Conservation (phyloP, 2,329 filamentous ascomycete species). For the Emydomyces testavorans region DNA sequence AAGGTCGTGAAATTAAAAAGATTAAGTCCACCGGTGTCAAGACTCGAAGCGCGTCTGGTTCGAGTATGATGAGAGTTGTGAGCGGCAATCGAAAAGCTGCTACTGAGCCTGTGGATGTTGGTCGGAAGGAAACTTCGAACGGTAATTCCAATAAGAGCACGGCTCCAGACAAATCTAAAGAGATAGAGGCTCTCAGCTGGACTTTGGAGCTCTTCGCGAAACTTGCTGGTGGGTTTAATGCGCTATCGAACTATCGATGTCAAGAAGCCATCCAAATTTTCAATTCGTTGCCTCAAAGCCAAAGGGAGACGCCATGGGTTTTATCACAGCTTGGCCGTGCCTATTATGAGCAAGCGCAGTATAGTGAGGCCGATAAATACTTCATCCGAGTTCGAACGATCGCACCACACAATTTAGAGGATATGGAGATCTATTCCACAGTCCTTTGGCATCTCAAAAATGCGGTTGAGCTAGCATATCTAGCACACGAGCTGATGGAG, state of each 20-base stretch:
- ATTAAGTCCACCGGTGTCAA: conserved; percentile 62
- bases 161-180: conserved; percentile 46
- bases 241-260: conserved; percentile 67
- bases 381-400: conserved; percentile 70
- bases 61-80: conserved; percentile 72
- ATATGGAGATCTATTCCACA: conserved; percentile 97
- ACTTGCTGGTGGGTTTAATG: conserved; percentile 67
- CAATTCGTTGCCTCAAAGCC: conserved; percentile 55
- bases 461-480: conserved; percentile 79
- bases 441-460: conserved; percentile 97
- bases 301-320: conserved; percentile 89
- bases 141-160: conserved; percentile 25
- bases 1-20: conserved; percentile 69
- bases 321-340: conserved; percentile 81
- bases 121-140: conserved; percentile 48
- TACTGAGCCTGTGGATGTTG: conserved; percentile 53
- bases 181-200: conserved; percentile 64
- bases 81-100: conserved; percentile 80
- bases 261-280: conserved; percentile 65
- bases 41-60: conserved; percentile 52
- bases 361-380: conserved; percentile 73
- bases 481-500: conserved; percentile 83
- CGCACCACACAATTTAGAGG: conserved; percentile 71
- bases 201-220: conserved; percentile 72
- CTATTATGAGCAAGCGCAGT: conserved; percentile 80